These are phyloP conservation scores for Bipolaris cookei DNA, from an alignment of 2,329 filamentous ascomycete genomes.

Conservation along the genomic window DNA sequence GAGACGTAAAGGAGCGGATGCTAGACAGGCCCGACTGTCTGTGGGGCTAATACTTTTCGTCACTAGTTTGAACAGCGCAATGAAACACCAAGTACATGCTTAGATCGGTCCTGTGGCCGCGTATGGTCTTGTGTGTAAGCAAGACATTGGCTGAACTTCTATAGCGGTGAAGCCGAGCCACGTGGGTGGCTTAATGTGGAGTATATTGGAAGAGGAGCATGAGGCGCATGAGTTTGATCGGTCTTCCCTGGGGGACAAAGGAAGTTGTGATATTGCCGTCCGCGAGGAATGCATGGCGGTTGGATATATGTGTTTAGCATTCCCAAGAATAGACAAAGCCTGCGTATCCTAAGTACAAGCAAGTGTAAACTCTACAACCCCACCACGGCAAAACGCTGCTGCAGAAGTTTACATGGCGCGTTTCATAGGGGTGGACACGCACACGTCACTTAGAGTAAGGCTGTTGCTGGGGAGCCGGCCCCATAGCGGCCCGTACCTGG, in stretches of 20 bases:
- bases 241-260: not conserved
- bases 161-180: conserved; percentile 9
- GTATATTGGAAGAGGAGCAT: not conserved
- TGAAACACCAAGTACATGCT: not conserved
- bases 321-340: not conserved
- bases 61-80: not conserved
- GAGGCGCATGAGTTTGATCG: not conserved
- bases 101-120: not conserved
- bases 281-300: not conserved
- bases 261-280: not conserved
- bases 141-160: not conserved
- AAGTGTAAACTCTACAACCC: not conserved
- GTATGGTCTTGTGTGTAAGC: not conserved
- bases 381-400: not conserved
- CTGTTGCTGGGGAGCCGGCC: conserved; percentile 17
- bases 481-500: conserved; percentile 16
- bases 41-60: not conserved
- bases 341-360: not conserved
- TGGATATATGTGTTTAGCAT: not conserved
- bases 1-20: too few relatives aligned
- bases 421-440: conserved; percentile 10
- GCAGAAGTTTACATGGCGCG: conserved; percentile 4
- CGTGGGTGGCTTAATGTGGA: not conserved
- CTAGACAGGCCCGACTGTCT: not conserved
- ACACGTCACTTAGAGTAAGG: conserved; percentile 16